Base-by-base conservation (phyloP, 352 stramenopile species). In the Phytophthora capsici region DNA sequence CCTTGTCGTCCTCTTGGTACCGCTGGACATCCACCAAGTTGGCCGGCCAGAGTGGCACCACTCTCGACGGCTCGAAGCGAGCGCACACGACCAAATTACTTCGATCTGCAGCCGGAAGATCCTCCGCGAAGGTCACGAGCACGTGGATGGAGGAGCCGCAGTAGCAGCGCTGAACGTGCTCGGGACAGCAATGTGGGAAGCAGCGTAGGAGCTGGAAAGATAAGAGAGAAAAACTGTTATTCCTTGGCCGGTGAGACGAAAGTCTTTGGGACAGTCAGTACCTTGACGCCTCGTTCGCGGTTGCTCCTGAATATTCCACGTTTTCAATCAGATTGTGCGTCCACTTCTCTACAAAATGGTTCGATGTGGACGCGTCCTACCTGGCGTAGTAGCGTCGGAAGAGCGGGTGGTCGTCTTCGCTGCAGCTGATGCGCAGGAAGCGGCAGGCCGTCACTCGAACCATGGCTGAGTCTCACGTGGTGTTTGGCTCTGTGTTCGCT, bases 101-200 rank as follows among this genome's bases (percentile, higher is more conserved):
- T 6, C 57, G 53, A 23, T 4, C 26, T 4, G 40, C 28, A 22
- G 55, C 26, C 16, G 62, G 6, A 6, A 64, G 13, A 16, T 67
- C 45, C 3, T 51, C 23, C 10, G 34, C 20, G 22, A 79, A 77
- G n/a, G 60, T 71, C 41, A 75, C 65, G 26, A 69, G 55, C 0
- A 82, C 8, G 40, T 84, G 66, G 12, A 86, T 38, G 6, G 73
- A 78, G 12, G 57, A 69, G 20, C 77, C 77, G 49, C 73, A 82
- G 63, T 82, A 86, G 56, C 73, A 78, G 2, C 73, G 73, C 26
- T 66, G 49, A 0, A 77, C 25, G 25, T 28, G 25, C 7, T 28
- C 25, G 25, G 25, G 73, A 43, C 77, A 81, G 55, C 73, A 86
- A 40, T 86, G 73, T 2, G 77, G 73, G 57, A 85, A 85, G 52